Conservation (phyloP, 2,329 filamentous ascomycete genomes). For the Zarea fungicola region DNA sequence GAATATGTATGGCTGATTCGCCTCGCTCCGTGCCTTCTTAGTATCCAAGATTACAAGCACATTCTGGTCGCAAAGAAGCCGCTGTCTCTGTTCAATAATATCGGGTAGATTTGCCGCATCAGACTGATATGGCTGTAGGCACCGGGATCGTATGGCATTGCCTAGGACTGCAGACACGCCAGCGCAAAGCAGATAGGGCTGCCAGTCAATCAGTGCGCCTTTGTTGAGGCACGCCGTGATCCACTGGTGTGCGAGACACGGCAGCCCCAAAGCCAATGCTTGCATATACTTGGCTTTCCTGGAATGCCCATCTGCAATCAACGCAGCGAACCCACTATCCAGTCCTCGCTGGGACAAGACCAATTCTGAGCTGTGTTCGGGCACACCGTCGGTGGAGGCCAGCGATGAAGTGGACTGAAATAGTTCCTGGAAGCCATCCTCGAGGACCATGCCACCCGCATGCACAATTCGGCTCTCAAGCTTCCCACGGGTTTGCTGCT, state of each 20-base stretch:
- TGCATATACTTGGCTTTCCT: conserved; percentile 91
- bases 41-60: conserved; percentile 64
- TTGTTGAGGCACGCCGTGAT: conserved; percentile 64
- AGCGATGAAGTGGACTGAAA: conserved; percentile 51
- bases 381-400: conserved; percentile 25
- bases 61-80: conserved; percentile 57
- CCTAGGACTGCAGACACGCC: conserved; percentile 73
- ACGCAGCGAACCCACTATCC: conserved; percentile 68
- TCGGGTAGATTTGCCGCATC: conserved; percentile 49
- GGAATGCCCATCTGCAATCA: conserved; percentile 82
- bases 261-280: conserved; percentile 81
- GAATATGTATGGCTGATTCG: conserved; percentile 71
- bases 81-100: conserved; percentile 55
- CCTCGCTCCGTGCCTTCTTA: conserved; percentile 54
- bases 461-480: conserved; percentile 59
- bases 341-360: conserved; percentile 51
- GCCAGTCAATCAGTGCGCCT: conserved; percentile 63
- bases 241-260: conserved; percentile 81
- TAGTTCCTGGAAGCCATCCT: conserved; percentile 73
- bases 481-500: conserved; percentile 34
- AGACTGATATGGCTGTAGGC: conserved; percentile 57
- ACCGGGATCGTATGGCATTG: conserved; percentile 71
- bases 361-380: conserved; percentile 22
- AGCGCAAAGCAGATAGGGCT: conserved; percentile 76
- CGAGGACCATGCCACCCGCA: conserved; percentile 67